A percentile compares a stretch with the other conserved stretches of the same genome.
Evolutionary conservation across 495 filamentous ascomycete genomes (phyloP).

Genomic region (Penicillium coprophilum): DNA sequence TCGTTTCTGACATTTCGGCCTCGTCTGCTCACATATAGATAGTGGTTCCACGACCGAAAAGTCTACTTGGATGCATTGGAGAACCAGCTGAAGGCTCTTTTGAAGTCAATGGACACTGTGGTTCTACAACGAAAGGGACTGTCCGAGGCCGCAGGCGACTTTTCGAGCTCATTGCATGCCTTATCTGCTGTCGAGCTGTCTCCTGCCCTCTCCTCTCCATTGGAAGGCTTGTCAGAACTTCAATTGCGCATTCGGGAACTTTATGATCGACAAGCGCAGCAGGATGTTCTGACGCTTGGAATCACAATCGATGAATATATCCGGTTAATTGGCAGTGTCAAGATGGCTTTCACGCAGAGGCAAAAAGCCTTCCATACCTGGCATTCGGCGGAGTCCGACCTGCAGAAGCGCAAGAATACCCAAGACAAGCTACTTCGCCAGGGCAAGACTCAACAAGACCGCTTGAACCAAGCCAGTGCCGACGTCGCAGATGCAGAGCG

Average conservation of each 20-base stretch:
- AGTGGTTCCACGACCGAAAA: constrained; percentile 98
- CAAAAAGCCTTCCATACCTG: constrained; percentile 94
- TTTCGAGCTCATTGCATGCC: constrained; percentile 85
- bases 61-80: constrained; percentile 94
- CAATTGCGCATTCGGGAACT: constrained; percentile 92
- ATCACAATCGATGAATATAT: constrained; percentile 99
- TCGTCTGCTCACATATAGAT: constrained; percentile 12
- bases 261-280: constrained; percentile 94
- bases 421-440: constrained; percentile 93
- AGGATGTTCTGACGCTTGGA: constrained; percentile 92
- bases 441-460: constrained; percentile 92
- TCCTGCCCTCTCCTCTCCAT: constrained; percentile 78
- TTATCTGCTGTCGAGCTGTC: constrained; percentile 87
- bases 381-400: constrained; percentile 83
- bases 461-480: constrained; percentile 83
- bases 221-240: constrained; percentile 87
- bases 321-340: constrained; percentile 87
- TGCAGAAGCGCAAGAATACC: constrained; percentile 77
- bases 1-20: not conserved
- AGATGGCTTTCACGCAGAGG: constrained; percentile 85
- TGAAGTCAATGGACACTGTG: constrained; percentile 91
- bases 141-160: constrained; percentile 88
- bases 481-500: constrained; percentile 92
- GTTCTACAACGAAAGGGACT: constrained; percentile 88
- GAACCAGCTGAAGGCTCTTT: constrained; percentile 87